Evolutionary conservation across 805 yeast species (phyloP).

Genomic region (Cyberlindnera xylosilytica): DNA sequence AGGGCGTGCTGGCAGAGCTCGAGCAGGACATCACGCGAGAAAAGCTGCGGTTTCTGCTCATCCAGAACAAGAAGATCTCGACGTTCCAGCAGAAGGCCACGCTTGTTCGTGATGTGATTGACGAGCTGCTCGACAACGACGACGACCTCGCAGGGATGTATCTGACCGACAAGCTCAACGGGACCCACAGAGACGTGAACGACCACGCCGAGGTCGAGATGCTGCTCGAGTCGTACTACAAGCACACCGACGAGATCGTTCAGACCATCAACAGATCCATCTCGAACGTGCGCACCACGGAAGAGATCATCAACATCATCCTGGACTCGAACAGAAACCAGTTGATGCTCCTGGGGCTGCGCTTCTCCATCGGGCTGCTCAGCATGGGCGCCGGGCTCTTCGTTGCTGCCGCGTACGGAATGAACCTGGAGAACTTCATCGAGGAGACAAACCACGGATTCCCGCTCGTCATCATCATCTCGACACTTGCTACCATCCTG

Average conservation of each 20-base stretch:
- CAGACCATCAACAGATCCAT: slow-evolving; percentile 78
- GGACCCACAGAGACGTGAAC: slow-evolving; percentile 47
- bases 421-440: slow-evolving; percentile 90
- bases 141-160: slow-evolving; percentile 82
- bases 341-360: slow-evolving; percentile 80
- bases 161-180: slow-evolving; percentile 55
- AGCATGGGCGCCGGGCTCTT: slow-evolving; percentile 80
- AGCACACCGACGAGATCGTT: slow-evolving; percentile 90
- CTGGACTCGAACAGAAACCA: slow-evolving; percentile 93
- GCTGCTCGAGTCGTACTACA: slow-evolving; percentile 84
- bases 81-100: slow-evolving; percentile 83
- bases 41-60: slow-evolving; percentile 70
- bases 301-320: slow-evolving; percentile 90
- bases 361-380: slow-evolving; percentile 78
- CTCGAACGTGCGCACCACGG: slow-evolving; percentile 87
- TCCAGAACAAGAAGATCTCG: slow-evolving; percentile 80
- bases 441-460: slow-evolving; percentile 81
- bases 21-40: slow-evolving; percentile 81
- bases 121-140: slow-evolving; percentile 83
- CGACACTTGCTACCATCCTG: slow-evolving; percentile 40
- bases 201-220: slow-evolving; percentile 89
- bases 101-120: slow-evolving; percentile 77
- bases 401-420: slow-evolving; percentile 86
- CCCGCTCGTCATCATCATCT: slow-evolving; percentile 38
- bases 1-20: slow-evolving; percentile 68